Percentiles rank a stretch among this genome's conserved stretches.
phyloP scores from a whole-genome alignment of 148 eudicot genomes.

The Arbutus unedo region DNA sequence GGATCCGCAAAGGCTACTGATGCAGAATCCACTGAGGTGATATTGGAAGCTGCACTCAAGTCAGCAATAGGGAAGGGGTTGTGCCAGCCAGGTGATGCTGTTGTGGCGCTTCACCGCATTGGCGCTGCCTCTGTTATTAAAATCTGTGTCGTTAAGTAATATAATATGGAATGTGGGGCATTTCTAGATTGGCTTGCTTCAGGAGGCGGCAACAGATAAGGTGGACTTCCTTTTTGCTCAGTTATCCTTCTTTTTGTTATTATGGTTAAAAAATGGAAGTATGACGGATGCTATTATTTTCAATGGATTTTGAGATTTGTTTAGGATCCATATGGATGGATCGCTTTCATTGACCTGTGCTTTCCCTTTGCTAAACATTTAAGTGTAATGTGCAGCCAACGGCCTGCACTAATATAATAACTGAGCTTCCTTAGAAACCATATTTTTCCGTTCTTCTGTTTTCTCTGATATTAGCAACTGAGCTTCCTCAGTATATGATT shows the following conservation, averaged over 20 bases:
- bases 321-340: constrained; percentile 1
- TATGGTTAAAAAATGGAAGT: background rate
- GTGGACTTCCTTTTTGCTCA: constrained; percentile 9
- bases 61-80: constrained; percentile 57
- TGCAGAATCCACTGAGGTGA: constrained; percentile 84
- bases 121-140: constrained; percentile 86
- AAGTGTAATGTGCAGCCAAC: background rate
- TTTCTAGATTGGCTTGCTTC: background rate
- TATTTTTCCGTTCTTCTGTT: background rate
- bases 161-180: constrained; percentile 7
- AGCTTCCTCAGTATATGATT: background rate
- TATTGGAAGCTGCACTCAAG: constrained; percentile 67
- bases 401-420: background rate
- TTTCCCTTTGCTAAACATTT: background rate
- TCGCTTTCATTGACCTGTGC: background rate
- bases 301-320: background rate
- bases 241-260: background rate
- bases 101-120: constrained; percentile 78
- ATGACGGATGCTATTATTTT: background rate
- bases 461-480: background rate
- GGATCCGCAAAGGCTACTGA: constrained; percentile 92
- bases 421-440: background rate
- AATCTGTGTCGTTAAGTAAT: constrained; percentile 73
- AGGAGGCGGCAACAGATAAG: background rate
- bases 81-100: constrained; percentile 65